A percentile compares a stretch with the other conserved stretches of the same genome.
Evolutionary conservation across 331 rosid species (phyloP).

Genomic region (Quercus phellos): DNA sequence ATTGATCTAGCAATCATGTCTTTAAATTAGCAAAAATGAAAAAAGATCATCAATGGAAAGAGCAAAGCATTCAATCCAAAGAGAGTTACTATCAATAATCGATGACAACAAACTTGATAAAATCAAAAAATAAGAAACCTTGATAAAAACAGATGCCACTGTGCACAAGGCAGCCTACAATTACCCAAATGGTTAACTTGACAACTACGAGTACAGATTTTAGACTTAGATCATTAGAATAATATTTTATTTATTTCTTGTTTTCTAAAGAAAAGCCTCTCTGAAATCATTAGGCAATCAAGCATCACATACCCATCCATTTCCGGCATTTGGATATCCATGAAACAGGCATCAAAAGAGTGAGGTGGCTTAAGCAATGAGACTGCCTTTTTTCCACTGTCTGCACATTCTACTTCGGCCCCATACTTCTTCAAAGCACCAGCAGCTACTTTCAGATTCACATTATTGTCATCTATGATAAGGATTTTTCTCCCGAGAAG

Average conservation of each 20-base stretch:
- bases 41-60: neutral
- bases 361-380: conserved; percentile 52
- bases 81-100: neutral
- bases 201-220: neutral
- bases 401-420: conserved; percentile 56
- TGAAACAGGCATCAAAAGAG: conserved; percentile 61
- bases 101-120: neutral
- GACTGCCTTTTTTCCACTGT: conserved; percentile 48
- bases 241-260: neutral
- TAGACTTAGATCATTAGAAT: neutral
- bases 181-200: neutral
- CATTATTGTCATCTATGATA: conserved; percentile 57
- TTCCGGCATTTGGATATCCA: conserved; percentile 77
- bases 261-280: neutral
- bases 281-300: neutral
- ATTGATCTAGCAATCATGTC: neutral
- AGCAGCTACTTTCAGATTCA: conserved; percentile 63
- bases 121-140: no score
- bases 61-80: neutral
- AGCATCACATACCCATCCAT: conserved; percentile 60
- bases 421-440: conserved; percentile 63
- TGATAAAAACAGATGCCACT: neutral
- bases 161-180: neutral
- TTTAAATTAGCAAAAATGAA: neutral
- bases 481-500: conserved; percentile 57